Conservation (phyloP, 306 rosid species). For the Glycine soja region DNA sequence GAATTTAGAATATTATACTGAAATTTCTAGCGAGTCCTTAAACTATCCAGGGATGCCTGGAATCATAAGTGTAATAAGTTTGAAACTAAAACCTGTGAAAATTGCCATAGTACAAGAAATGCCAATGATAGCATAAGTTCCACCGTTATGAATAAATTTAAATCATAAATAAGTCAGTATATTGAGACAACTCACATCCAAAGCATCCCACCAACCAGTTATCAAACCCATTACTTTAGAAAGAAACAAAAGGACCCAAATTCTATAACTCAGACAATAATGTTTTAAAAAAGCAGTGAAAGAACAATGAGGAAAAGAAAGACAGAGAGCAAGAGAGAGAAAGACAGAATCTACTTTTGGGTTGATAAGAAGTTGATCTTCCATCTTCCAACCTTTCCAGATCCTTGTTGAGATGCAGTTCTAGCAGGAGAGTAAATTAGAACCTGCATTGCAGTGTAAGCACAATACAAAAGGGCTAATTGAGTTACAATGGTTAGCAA, state of each 20-base stretch:
- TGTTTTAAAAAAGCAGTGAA: neutral
- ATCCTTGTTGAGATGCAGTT: slow-evolving; percentile 97
- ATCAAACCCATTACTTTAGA: neutral
- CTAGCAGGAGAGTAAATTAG: slow-evolving; percentile 96
- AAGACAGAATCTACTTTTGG: slow-evolving; percentile 64
- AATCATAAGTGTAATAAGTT: slow-evolving; percentile 7
- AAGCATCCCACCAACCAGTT: slow-evolving; percentile 1
- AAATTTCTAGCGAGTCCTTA: slow-evolving; percentile 9
- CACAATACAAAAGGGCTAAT: slow-evolving; percentile 2
- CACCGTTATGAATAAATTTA: neutral
- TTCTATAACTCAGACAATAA: slow-evolving; percentile 13
- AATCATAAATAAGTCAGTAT: slow-evolving; percentile 11
- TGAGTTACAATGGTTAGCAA: slow-evolving; percentile 24
- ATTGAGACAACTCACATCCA: slow-evolving; percentile 17
- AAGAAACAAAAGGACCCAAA: slow-evolving; percentile 3
- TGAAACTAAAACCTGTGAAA: slow-evolving; percentile 24
- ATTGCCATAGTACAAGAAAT: slow-evolving; percentile 8
- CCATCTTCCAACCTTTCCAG: slow-evolving; percentile 96
- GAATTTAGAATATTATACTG: slow-evolving; percentile 22
- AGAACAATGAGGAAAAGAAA: slow-evolving; percentile 10
- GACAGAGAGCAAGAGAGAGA: neutral
- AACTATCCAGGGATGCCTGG: slow-evolving; percentile 28
- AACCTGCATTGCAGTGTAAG: slow-evolving; percentile 64
- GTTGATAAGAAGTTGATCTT: slow-evolving; percentile 94
- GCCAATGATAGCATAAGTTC: neutral